Evolutionary conservation across 495 filamentous ascomycete genomes (phyloP).

Genomic region (Daldinia childiae): DNA sequence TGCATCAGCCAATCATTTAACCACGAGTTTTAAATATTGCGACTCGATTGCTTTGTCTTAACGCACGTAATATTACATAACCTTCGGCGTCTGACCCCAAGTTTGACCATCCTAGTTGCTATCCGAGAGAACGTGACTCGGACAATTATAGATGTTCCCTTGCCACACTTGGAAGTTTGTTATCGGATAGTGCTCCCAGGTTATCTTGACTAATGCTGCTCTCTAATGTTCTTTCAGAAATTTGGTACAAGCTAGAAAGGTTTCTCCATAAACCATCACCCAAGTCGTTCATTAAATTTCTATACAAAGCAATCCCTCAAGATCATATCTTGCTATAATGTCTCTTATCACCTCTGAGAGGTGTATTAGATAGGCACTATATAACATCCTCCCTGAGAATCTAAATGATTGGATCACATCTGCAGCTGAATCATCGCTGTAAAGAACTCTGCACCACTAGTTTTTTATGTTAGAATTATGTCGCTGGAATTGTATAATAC

Average conservation of each 20-base stretch:
- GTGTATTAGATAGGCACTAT: too few species aligned
- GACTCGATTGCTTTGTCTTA: conserved; percentile 28
- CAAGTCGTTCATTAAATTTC: too few species aligned
- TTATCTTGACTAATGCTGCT: too few species aligned
- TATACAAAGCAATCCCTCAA: too few species aligned
- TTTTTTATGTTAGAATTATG: not conserved
- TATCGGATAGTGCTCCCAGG: not conserved
- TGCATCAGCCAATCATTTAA: conserved; percentile 40
- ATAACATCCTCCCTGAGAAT: too few species aligned
- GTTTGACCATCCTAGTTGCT: not conserved
- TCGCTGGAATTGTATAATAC: not conserved
- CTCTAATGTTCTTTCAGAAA: too few species aligned
- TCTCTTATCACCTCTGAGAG: not conserved
- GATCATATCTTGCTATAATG: too few species aligned
- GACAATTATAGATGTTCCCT: not conserved
- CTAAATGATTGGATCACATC: not conserved
- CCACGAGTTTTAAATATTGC: conserved; percentile 31
- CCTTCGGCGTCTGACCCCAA: conserved; percentile 9
- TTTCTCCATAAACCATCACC: too few species aligned
- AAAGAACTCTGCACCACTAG: not conserved
- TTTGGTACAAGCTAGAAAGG: too few species aligned
- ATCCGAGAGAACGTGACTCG: conserved; percentile 16
- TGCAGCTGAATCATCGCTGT: not conserved
- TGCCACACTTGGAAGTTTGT: not conserved
- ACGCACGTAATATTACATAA: not conserved